These are phyloP conservation scores for Barnettozyma populi DNA, from an alignment of 805 yeast species.

Conservation along the genomic window DNA sequence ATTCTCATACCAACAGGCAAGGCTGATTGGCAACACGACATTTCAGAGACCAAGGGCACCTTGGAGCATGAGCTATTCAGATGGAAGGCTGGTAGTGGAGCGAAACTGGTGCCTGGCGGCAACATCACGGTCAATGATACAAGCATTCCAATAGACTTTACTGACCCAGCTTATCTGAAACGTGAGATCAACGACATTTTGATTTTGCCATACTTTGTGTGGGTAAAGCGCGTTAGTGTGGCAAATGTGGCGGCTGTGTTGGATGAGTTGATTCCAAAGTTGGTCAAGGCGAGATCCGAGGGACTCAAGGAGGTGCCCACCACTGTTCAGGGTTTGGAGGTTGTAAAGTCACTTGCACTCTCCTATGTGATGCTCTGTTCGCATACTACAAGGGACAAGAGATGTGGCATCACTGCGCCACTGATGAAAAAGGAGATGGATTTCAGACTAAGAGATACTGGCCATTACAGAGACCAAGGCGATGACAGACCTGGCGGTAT, in stretches of 20 bases:
- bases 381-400: slow-evolving; percentile 83
- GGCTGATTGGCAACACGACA: slow-evolving; percentile 79
- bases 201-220: slow-evolving; percentile 68
- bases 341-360: slow-evolving; percentile 34
- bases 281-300: slow-evolving; percentile 27
- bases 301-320: slow-evolving; percentile 14
- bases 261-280: slow-evolving; percentile 36
- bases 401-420: slow-evolving; percentile 94
- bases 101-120: slow-evolving; percentile 23
- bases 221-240: slow-evolving; percentile 49
- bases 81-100: slow-evolving; percentile 32
- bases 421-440: slow-evolving; percentile 78
- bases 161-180: slow-evolving; percentile 37
- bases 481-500: slow-evolving; percentile 77
- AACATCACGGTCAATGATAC: slow-evolving; percentile 48
- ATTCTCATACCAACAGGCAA: slow-evolving; percentile 79
- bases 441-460: slow-evolving; percentile 61
- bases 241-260: slow-evolving; percentile 41
- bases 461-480: slow-evolving; percentile 66
- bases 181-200: slow-evolving; percentile 53
- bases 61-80: slow-evolving; percentile 39
- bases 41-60: slow-evolving; percentile 43
- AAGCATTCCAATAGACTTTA: slow-evolving; percentile 44
- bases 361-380: slow-evolving; percentile 75
- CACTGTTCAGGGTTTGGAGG: slow-evolving; percentile 20